Evolutionary conservation across 495 filamentous ascomycete genomes (phyloP), one percentile per base, ranked within the genome.

Genomic region (Neurospora pannonica): DNA sequence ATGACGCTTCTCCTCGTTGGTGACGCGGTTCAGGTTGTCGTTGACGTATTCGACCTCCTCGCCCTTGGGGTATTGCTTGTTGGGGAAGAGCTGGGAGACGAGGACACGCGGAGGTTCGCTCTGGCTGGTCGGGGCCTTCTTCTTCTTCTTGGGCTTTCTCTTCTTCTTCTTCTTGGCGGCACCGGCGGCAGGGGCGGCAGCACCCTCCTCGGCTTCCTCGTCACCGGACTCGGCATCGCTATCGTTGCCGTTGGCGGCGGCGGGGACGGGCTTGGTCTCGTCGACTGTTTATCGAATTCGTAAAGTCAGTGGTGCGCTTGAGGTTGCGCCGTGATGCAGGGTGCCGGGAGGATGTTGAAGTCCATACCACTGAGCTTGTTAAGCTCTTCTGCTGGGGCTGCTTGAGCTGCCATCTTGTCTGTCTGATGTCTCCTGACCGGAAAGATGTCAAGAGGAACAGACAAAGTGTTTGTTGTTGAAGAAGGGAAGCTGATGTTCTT

Each of bases 131-230:
- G 90, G 89, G 21, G 80, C 82, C 85, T 92, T 91, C 88, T 91
- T 92, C 84, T 89, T 91, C 87, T 91, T 94, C 86, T 90, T 93
- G 86, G 92, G 92, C 86, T 94, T 94, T 87, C 91, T 95, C 85
- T 93, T 93, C 85, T 94, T 94, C 82, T 89, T 88, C 80, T 88
- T 88, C 81, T 87, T 87, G 67, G 84, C 84, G 6, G 80, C 84
- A 3, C 79, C 86, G 21, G 82, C 81, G 7, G 77, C 83, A 21
- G 80, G 78, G n/a, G 82, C 81, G 8, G 77, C 78, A 8, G 78
- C 71, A 28, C 78, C 79, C 0, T 83, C 85, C 21, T 87, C 86
- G 2, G 82, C 86, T 2, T 88, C 87, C 71, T 93, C 91, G 38
- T 92, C 90, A 19, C 54, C 54, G 36, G 90, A 91, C 62, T 92